Base-by-base conservation (phyloP, 2,329 filamentous ascomycete genomes). In the Neopestalotiopsis sp. region DNA sequence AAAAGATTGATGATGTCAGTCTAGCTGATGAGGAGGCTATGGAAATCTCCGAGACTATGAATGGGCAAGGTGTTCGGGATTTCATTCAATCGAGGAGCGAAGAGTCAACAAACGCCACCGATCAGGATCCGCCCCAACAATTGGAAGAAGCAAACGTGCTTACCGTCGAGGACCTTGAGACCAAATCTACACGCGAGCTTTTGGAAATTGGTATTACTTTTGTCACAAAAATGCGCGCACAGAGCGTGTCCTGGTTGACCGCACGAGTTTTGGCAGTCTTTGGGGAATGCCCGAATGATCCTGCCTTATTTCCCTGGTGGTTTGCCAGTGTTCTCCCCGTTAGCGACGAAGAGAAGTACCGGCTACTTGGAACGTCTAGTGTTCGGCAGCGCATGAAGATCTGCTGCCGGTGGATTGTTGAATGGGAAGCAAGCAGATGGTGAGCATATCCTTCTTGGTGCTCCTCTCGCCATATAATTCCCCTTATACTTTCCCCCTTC, bases 231-330 rank as follows among this genome's bases (percentile, higher is more conserved):
- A 94, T 94, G 88, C 87, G 89, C 67, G 84, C 85, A 4, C 84
- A 89, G 66, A 92, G 91, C 69, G 92, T 91, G 0, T 87, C 88
- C 0, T 97, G 94, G 94, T 83, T 97, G 34, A 89, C 92, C 67
- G 86, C 90, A 56, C 88, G 91, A 9, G 90, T 95, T 42, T 82
- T 95, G 38, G 82, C 89, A 40, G 90, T 92, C 5, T 96, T 95
- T 72, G 94, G 94, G 13, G 89, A 92, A 69, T 91, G 91, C 24
- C 94, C 94, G 0, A 84, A 88, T 17, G 93, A 97, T 75, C 90
- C 94, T 0, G 90, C 90, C 3, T 79, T 89, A 1, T 96, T 97
- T 73, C 93, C 94, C 0, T 97, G 94, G 86, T 98, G 95, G 95
- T 92, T 97, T 73, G 94, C 92, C 10, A 93, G 90, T 75, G 90